These are phyloP conservation scores for Arachis stenosperma DNA, from an alignment of 306 rosid species.

Conservation along the genomic window DNA sequence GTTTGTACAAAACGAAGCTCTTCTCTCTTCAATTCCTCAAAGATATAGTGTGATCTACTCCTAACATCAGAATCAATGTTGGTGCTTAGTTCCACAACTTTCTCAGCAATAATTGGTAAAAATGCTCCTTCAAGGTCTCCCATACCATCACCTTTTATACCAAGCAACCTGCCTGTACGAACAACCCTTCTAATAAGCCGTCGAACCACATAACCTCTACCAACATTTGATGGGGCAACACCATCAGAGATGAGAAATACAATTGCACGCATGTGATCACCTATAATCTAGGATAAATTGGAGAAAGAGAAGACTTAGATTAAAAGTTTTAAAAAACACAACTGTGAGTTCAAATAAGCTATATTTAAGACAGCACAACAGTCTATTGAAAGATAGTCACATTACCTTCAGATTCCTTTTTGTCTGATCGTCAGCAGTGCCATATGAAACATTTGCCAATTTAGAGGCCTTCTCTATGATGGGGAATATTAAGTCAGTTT, in stretches of 20 bases:
- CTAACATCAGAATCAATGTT: slow-evolving; percentile 69
- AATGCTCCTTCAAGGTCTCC: slow-evolving; percentile 88
- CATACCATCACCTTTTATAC: slow-evolving; percentile 80
- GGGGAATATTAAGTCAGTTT: slow-evolving; percentile 95
- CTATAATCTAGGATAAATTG: slow-evolving; percentile 66
- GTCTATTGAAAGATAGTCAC: slow-evolving; percentile 38
- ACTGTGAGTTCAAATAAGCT: slow-evolving; percentile 35
- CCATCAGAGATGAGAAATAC: slow-evolving; percentile 94
- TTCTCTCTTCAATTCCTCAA: slow-evolving; percentile 91
- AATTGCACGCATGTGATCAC: slow-evolving; percentile 97
- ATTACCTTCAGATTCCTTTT: slow-evolving; percentile 81
- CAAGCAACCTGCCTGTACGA: slow-evolving; percentile 93
- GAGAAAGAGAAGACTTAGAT: slow-evolving; percentile 1
- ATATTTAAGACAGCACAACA: slow-evolving; percentile 15
- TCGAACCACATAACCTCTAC: slow-evolving; percentile 91
- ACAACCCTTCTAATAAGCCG: slow-evolving; percentile 93
- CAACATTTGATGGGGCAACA: slow-evolving; percentile 87
- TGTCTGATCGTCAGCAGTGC: slow-evolving; percentile 63
- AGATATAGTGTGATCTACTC: slow-evolving; percentile 62
- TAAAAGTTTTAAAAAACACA: slow-evolving; percentile 7
- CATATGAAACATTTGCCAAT: slow-evolving; percentile 75
- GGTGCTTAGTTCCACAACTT: slow-evolving; percentile 80
- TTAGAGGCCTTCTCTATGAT: slow-evolving; percentile 76
- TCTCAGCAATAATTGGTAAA: slow-evolving; percentile 80
- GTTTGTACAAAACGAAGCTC: slow-evolving; percentile 96